Conservation (phyloP, 2,329 filamentous ascomycete genomes). For the Nemania abortiva region DNA sequence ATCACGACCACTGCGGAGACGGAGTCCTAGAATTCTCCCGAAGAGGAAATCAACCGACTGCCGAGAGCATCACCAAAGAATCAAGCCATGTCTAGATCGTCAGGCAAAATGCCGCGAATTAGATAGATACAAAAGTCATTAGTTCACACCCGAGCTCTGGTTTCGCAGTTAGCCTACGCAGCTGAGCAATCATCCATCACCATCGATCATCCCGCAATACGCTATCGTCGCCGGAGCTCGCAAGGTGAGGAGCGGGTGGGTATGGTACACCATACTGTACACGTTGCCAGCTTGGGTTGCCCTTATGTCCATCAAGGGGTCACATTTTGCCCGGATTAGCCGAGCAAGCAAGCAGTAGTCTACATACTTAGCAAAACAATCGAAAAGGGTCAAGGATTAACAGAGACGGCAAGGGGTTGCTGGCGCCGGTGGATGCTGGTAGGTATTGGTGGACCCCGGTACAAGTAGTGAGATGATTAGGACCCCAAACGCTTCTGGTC, state of each 20-base stretch:
- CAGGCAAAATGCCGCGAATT: slow-evolving; percentile 25
- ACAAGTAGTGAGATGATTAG: slow-evolving; percentile 30
- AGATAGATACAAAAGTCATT: slow-evolving; percentile 3
- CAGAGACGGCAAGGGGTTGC: slow-evolving; percentile 20
- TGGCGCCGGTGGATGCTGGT: not conserved
- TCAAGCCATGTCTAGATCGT: slow-evolving; percentile 24
- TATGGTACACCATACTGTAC: not conserved
- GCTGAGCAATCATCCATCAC: slow-evolving; percentile 13
- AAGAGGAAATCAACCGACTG: slow-evolving; percentile 26
- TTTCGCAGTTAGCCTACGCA: not conserved
- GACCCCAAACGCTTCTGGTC: slow-evolving; percentile 26
- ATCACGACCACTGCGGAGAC: slow-evolving; percentile 25
- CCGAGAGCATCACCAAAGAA: slow-evolving; percentile 23
- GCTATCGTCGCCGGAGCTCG: slow-evolving; percentile 3
- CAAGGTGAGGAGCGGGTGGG: not conserved
- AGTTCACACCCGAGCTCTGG: slow-evolving; percentile 12
- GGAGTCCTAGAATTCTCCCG: slow-evolving; percentile 14
- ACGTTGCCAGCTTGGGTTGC: not conserved
- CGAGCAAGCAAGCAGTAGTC: slow-evolving; percentile 19
- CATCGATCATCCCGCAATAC: not conserved
- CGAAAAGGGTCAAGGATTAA: slow-evolving; percentile 17
- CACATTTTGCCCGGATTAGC: slow-evolving; percentile 35
- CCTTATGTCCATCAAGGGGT: slow-evolving; percentile 16
- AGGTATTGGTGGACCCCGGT: slow-evolving; percentile 17
- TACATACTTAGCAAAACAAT: slow-evolving; percentile 8